Base-by-base conservation (phyloP, 805 yeast species). In the Peterozyma toletana region DNA sequence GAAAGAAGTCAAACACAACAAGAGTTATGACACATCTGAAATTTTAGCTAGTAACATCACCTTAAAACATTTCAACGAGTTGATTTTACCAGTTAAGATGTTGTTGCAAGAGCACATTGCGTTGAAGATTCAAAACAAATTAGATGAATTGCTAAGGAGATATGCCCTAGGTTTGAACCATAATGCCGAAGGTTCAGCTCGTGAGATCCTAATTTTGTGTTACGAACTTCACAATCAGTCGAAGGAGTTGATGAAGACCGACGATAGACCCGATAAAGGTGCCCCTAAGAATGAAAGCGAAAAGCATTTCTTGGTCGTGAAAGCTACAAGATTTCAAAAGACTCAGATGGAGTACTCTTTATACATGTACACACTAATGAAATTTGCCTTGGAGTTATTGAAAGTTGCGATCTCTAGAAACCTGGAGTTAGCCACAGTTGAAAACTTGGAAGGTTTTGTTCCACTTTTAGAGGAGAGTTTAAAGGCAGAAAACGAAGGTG, bases 1-100 rank as follows among this genome's bases (percentile, higher is more conserved):
- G 80, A 86, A 84, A 53, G 99, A 91, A 67, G 91, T 93, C 33
- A 90, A 88, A 58, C 82, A 79, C 50, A 87, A 86, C 56, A 88
- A 88, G 64, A 83, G 96, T 68, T 85, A 68, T 57, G 98, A 93
- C 53, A 78, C 93, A 5, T 95, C 83, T 27, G 96, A 90, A 62
- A 66, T 88, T 15, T 56, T 91, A 39, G 75, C 96, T 0, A 62
- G 78, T 13, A 78, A 79, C 54, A 74, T 91, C 33, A 67, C 75
- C 13, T 66, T 89, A 46, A 61, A 71, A 5, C 61, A 66, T 21
- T 86, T 90, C 56, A 66, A 71, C 7, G 63, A 62, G 41, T 61
- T 93, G 18, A 59, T 90, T 14, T 67, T 69, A 13, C 98, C 98
- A 2, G 67, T 93, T 34, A 81, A 80, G 54, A 60, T 77, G 43